Evolutionary conservation across 768 basidiomycete species (phyloP).

Genomic region (Mrakia frigida): DNA sequence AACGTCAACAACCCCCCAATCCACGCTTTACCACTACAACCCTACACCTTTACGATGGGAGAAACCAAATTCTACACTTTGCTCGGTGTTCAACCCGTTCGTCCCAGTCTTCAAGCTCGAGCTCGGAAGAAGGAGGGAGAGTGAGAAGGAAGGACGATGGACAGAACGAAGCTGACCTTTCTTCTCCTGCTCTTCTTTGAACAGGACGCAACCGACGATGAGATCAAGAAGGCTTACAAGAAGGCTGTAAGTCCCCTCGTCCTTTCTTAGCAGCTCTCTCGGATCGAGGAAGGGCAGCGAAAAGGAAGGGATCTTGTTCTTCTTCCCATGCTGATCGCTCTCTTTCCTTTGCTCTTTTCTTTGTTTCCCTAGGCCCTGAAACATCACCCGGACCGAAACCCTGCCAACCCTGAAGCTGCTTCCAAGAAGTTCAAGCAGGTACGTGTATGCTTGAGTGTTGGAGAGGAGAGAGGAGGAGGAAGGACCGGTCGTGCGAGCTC

Average conservation of each 20-base stretch:
- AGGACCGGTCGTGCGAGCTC: constrained; percentile 13
- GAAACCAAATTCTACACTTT: constrained; percentile 16
- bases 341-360: background rate
- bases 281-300: background rate
- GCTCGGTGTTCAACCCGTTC: constrained; percentile 5
- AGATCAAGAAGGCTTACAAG: constrained; percentile 93
- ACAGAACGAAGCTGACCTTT: background rate
- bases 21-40: background rate
- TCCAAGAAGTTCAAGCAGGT: constrained; percentile 89
- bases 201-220: constrained; percentile 58
- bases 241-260: constrained; percentile 60
- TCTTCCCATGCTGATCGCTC: background rate
- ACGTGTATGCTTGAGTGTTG: constrained; percentile 33
- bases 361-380: constrained; percentile 62
- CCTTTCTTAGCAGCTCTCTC: background rate
- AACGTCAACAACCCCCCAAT: background rate
- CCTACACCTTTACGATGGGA: background rate
- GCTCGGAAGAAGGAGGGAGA: background rate
- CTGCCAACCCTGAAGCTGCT: constrained; percentile 71
- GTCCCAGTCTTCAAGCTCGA: background rate
- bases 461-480: constrained; percentile 10
- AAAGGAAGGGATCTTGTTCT: background rate
- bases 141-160: background rate
- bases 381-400: constrained; percentile 92
- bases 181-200: background rate